Percentiles rank a stretch among this genome's conserved stretches.
phyloP scores from a whole-genome alignment of 768 basidiomycete species.

The Floccularia luteovirens region DNA sequence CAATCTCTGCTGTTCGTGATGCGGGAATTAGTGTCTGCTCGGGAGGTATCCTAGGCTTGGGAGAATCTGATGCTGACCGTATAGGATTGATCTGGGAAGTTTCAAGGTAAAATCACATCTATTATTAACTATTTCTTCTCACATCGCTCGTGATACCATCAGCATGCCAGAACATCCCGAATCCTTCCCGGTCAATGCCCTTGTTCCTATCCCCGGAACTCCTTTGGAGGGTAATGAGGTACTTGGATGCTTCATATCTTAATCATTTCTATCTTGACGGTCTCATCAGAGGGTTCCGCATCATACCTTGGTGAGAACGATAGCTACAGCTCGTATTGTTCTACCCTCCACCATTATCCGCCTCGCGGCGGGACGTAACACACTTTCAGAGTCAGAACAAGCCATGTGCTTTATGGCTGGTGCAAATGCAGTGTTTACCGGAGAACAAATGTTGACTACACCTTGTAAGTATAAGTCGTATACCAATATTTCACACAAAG shows the following conservation, averaged over 20 bases:
- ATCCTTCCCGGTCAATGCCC: slow-evolving; percentile 95
- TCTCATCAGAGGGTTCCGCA: slow-evolving; percentile 64
- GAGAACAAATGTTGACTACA: slow-evolving; percentile 95
- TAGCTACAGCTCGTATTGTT: slow-evolving; percentile 90
- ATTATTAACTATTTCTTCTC: slow-evolving; percentile 4
- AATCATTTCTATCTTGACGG: neutral
- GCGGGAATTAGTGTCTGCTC: slow-evolving; percentile 98
- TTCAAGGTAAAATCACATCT: slow-evolving; percentile 54
- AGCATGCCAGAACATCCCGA: slow-evolving; percentile 97
- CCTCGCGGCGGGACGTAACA: slow-evolving; percentile 89
- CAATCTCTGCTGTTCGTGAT: slow-evolving; percentile 84
- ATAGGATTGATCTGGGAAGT: slow-evolving; percentile 94
- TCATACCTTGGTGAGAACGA: slow-evolving; percentile 84
- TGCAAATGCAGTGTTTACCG: slow-evolving; percentile 98
- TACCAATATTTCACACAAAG: slow-evolving; percentile 1
- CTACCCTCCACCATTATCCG: slow-evolving; percentile 92
- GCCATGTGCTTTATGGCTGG: slow-evolving; percentile 99
- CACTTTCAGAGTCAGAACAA: slow-evolving; percentile 84
- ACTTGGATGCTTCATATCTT: slow-evolving; percentile 1
- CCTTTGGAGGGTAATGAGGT: slow-evolving; percentile 90
- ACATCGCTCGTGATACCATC: slow-evolving; percentile 9
- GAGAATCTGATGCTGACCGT: slow-evolving; percentile 84
- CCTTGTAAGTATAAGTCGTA: slow-evolving; percentile 58
- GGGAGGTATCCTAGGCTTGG: slow-evolving; percentile 92
- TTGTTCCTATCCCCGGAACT: slow-evolving; percentile 93